Evolutionary conservation across 768 basidiomycete genomes (phyloP).

Genomic region (Boletus rubescentipes): DNA sequence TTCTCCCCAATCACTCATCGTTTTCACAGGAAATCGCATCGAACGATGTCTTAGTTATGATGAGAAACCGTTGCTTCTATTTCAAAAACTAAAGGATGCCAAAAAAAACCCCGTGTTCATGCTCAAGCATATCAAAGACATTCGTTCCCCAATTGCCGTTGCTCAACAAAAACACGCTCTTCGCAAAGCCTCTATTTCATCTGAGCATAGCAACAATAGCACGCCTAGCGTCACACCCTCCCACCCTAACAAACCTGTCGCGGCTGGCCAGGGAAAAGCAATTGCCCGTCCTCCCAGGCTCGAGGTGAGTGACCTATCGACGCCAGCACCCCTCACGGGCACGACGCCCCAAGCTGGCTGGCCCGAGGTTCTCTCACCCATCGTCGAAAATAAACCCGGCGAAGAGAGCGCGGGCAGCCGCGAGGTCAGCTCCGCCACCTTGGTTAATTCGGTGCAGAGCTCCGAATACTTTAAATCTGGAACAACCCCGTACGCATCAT

Average conservation of each 20-base stretch:
- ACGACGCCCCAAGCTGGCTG: constrained; percentile 71
- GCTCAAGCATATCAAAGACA: constrained; percentile 92
- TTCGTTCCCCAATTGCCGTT: constrained; percentile 94
- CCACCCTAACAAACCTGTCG: constrained; percentile 23
- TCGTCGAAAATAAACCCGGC: constrained; percentile 46
- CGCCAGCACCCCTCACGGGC: constrained; percentile 54
- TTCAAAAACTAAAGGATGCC: constrained; percentile 95
- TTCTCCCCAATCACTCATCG: neutral
- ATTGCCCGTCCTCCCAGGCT: constrained; percentile 64
- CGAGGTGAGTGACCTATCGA: constrained; percentile 63
- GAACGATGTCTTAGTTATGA: constrained; percentile 97
- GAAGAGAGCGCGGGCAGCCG: constrained; percentile 40
- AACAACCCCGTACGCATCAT: constrained; percentile 16
- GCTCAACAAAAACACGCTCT: constrained; percentile 95
- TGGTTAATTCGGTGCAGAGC: constrained; percentile 32
- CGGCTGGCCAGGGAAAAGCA: constrained; percentile 32
- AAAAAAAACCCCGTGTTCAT: constrained; percentile 99
- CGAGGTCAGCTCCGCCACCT: constrained; percentile 36
- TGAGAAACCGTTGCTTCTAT: constrained; percentile 94
- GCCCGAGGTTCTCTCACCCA: constrained; percentile 71
- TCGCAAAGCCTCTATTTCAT: constrained; percentile 63
- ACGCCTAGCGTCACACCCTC: constrained; percentile 21
- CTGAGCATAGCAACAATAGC: constrained; percentile 24
- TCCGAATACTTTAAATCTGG: constrained; percentile 23
- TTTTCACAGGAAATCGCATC: constrained; percentile 58